Conservation (phyloP, 768 basidiomycete species). For the Russula earlei region DNA sequence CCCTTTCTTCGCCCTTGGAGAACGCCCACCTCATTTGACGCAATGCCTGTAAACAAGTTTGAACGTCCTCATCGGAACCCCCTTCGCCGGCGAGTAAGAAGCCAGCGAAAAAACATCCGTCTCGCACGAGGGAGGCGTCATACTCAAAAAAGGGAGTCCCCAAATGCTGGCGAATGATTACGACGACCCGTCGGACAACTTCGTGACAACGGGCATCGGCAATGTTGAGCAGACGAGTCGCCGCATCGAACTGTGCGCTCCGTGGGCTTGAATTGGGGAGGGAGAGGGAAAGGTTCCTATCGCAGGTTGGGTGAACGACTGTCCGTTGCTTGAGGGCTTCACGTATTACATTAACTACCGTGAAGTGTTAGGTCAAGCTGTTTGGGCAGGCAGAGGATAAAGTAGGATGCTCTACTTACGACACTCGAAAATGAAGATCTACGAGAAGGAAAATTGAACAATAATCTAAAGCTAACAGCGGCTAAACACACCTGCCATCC, state of each 20-base stretch:
- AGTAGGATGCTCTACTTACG: conserved; percentile 38
- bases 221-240: conserved; percentile 34
- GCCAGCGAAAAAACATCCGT: conserved; percentile 85
- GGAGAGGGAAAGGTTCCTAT: conserved; percentile 12
- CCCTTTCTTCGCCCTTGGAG: conserved; percentile 64
- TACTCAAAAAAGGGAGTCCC: conserved; percentile 63
- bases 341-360: conserved; percentile 72
- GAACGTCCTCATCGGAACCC: conserved; percentile 42
- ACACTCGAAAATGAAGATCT: conserved; percentile 89
- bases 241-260: conserved; percentile 23
- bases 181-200: conserved; percentile 38
- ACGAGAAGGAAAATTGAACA: conserved; percentile 18
- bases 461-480: conserved; percentile 3
- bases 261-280: conserved; percentile 19
- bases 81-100: conserved; percentile 55
- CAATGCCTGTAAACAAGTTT: conserved; percentile 63
- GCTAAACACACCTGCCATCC: conserved; percentile 66
- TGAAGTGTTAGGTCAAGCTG: neutral
- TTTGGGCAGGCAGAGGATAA: conserved; percentile 12
- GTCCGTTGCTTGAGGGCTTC: conserved; percentile 66
- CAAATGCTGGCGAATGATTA: conserved; percentile 39
- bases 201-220: conserved; percentile 36
- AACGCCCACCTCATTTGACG: conserved; percentile 75
- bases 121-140: conserved; percentile 79
- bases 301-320: conserved; percentile 22